Percentiles rank a stretch among this genome's conserved stretches.
Evolutionary conservation across 495 filamentous ascomycete genomes (phyloP).

Genomic region (Poronia punctata): DNA sequence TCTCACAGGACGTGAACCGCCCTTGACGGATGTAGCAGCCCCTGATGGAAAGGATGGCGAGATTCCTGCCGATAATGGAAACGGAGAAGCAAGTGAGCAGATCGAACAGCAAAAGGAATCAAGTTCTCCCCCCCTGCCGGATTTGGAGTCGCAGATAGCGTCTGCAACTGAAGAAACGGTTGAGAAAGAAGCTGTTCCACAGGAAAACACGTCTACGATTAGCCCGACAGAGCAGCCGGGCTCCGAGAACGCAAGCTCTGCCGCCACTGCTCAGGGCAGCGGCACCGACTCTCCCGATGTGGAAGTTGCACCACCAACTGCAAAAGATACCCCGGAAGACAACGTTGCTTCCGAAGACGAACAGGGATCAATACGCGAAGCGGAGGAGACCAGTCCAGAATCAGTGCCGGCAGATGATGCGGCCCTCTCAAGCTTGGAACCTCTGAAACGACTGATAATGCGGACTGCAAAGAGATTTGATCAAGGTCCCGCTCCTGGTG

Average conservation of each 20-base stretch:
- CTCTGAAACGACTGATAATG: conserved; percentile 22
- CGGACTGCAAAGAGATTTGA: conserved; percentile 17
- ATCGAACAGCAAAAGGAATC: no score
- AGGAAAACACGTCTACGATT: not conserved
- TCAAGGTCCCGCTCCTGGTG: conserved; percentile 12
- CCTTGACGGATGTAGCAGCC: not conserved
- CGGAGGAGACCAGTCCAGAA: conserved; percentile 15
- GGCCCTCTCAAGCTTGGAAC: conserved; percentile 11
- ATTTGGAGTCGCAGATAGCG: no score
- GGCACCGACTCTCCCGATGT: not conserved
- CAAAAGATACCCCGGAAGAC: conserved; percentile 1
- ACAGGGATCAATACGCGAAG: conserved; percentile 15
- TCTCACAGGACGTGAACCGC: conserved; percentile 21
- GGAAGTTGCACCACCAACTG: not conserved
- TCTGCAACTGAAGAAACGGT: no score
- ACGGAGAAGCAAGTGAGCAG: conserved; percentile 6
- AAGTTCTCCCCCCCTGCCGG: no score
- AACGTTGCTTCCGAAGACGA: conserved; percentile 22
- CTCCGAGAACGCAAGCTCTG: not conserved
- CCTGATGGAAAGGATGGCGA: conserved; percentile 8
- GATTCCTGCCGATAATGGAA: conserved; percentile 18
- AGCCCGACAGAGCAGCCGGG: not conserved
- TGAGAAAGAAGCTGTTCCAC: no score
- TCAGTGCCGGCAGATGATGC: no score
- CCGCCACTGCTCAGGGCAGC: not conserved